Conservation (phyloP, 2,329 filamentous ascomycete genomes). For the Aspergillus nomiae region DNA sequence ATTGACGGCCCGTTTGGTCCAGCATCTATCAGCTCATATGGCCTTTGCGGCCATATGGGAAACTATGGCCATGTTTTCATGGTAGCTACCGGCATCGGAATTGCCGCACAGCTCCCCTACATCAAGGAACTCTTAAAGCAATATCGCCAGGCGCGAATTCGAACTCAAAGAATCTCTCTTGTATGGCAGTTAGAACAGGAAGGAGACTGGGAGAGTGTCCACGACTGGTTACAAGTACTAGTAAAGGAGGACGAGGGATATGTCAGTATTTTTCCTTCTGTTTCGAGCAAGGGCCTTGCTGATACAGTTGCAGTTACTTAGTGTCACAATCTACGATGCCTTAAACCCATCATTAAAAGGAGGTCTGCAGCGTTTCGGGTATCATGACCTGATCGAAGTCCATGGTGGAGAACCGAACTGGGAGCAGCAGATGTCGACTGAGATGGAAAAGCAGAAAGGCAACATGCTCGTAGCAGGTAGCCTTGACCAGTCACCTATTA, state of each 20-base stretch:
- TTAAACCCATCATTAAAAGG: conserved; percentile 1
- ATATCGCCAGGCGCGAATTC: conserved; percentile 23
- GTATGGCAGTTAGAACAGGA: conserved; percentile 29
- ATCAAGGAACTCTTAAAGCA: conserved; percentile 37
- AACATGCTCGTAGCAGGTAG: conserved; percentile 12
- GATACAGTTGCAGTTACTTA: conserved; percentile 4
- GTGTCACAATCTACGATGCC: conserved; percentile 10
- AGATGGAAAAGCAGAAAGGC: conserved; percentile 9
- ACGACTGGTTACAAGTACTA: conserved; percentile 22
- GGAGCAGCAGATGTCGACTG: conserved; percentile 1
- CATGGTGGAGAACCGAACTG: conserved; percentile 6
- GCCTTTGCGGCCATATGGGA: conserved; percentile 17
- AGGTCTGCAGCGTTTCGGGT: background rate
- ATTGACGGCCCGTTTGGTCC: conserved; percentile 32
- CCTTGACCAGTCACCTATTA: background rate
- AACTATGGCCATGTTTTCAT: conserved; percentile 37
- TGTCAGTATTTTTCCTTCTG: conserved; percentile 11
- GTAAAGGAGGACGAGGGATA: conserved; percentile 23
- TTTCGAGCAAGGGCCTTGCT: background rate
- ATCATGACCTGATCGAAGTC: conserved; percentile 8
- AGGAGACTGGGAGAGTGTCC: conserved; percentile 20
- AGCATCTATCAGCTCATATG: conserved; percentile 11
- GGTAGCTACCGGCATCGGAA: conserved; percentile 36
- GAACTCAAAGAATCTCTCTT: conserved; percentile 28
- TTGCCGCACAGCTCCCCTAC: too few relatives aligned